These are phyloP conservation scores for Apiotrichum siamense DNA, from an alignment of 1,284 basidiomycete genomes.

Conservation along the genomic window DNA sequence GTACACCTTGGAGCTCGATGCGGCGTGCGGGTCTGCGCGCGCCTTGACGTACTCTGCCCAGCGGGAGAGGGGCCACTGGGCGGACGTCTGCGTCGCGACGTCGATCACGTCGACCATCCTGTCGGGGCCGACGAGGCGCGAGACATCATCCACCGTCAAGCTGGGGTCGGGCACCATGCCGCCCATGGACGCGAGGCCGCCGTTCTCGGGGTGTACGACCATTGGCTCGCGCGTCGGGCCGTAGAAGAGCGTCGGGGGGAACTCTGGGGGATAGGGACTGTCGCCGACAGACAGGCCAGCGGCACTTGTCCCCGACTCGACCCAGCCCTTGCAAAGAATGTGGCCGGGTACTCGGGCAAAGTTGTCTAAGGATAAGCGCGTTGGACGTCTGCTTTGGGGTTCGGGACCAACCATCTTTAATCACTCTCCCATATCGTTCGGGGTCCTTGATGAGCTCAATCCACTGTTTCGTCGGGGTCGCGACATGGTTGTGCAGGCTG, in stretches of 20 bases:
- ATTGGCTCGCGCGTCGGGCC: conserved; percentile 39
- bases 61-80: conserved; percentile 74
- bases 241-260: conserved; percentile 36
- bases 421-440: conserved; percentile 33
- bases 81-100: conserved; percentile 72
- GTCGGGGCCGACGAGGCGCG: conserved; percentile 68
- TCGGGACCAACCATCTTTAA: conserved; percentile 37
- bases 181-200: conserved; percentile 41
- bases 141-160: conserved; percentile 60
- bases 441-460: conserved; percentile 43
- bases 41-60: conserved; percentile 81
- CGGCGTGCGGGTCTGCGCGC: conserved; percentile 7
- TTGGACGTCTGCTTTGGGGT: no score
- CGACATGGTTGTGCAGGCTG: conserved; percentile 43
- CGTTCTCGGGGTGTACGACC: conserved; percentile 34
- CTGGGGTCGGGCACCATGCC: conserved; percentile 37
- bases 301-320: conserved; percentile 19
- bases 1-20: conserved; percentile 57
- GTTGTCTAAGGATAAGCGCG: conserved; percentile 19
- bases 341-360: conserved; percentile 27
- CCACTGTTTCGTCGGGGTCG: conserved; percentile 45
- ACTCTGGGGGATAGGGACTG: neutral
- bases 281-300: neutral
- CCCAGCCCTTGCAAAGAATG: conserved; percentile 25
- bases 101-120: conserved; percentile 83